Evolutionary conservation across 179 eudicot genomes (phyloP).

Genomic region (Dionaea muscipula): DNA sequence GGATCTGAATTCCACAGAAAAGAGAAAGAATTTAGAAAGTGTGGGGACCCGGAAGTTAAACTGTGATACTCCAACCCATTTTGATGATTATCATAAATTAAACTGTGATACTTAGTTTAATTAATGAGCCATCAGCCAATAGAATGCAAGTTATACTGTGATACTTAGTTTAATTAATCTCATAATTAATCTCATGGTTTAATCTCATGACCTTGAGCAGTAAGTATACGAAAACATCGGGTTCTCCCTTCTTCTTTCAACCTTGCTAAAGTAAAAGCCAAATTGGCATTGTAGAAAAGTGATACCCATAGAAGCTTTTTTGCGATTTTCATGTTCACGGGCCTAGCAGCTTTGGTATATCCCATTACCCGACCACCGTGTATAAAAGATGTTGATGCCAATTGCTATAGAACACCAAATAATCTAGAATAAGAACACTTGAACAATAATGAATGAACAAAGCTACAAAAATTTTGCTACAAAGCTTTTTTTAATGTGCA

Average conservation of each 20-base stretch:
- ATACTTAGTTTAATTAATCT: no score
- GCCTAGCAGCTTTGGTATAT: slow-evolving; percentile 63
- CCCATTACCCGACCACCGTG: slow-evolving; percentile 68
- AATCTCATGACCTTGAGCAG: no score
- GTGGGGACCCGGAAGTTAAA: neutral
- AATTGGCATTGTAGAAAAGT: slow-evolving; percentile 91
- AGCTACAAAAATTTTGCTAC: no score
- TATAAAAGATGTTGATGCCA: slow-evolving; percentile 73
- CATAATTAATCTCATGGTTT: no score
- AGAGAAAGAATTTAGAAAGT: slow-evolving; percentile 1
- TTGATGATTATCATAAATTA: no score
- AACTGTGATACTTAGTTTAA: no score
- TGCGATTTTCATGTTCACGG: slow-evolving; percentile 55
- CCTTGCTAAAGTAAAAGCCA: slow-evolving; percentile 93
- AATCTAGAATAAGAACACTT: neutral
- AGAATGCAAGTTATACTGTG: no score
- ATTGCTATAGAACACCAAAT: slow-evolving; percentile 37
- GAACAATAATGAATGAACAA: neutral
- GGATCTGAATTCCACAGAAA: slow-evolving; percentile 37
- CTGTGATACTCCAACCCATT: neutral
- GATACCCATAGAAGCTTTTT: slow-evolving; percentile 80
- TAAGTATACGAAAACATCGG: no score
- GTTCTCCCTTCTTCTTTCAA: slow-evolving; percentile 99
- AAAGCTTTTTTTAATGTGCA: no score
- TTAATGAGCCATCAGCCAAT: no score